A percentile compares a stretch with the other conserved stretches of the same genome.
Evolutionary conservation across 2,329 filamentous ascomycete species (phyloP).

Genomic region (Cordyceps farinosa): DNA sequence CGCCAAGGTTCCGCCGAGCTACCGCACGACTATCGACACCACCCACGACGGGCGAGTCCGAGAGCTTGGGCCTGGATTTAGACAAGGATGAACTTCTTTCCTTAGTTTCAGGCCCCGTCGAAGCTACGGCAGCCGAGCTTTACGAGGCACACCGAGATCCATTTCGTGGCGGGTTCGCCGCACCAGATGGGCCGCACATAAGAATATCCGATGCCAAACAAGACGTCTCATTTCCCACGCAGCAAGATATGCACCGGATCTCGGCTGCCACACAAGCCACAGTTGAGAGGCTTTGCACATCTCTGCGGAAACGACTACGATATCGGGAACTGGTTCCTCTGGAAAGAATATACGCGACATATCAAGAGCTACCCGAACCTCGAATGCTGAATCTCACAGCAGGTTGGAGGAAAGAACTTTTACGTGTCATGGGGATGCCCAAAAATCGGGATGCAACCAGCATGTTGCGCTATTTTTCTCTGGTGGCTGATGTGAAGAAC

Average conservation of each 20-base stretch:
- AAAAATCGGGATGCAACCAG: constrained; percentile 53
- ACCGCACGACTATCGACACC: background rate
- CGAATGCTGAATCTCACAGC: constrained; percentile 49
- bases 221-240: constrained; percentile 46
- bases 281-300: constrained; percentile 38
- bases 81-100: constrained; percentile 47
- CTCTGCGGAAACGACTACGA: constrained; percentile 40
- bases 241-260: constrained; percentile 36
- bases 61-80: constrained; percentile 19
- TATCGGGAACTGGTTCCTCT: constrained; percentile 40
- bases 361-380: constrained; percentile 48
- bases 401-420: constrained; percentile 56
- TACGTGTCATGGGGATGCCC: constrained; percentile 65
- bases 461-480: constrained; percentile 78
- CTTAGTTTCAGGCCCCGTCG: constrained; percentile 49
- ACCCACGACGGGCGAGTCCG: constrained; percentile 1
- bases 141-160: constrained; percentile 51
- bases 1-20: background rate
- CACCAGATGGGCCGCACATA: constrained; percentile 45
- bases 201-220: constrained; percentile 48
- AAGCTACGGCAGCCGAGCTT: constrained; percentile 49
- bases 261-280: constrained; percentile 34
- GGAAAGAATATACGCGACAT: constrained; percentile 47
- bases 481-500: constrained; percentile 78
- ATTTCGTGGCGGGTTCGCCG: constrained; percentile 52